These are phyloP conservation scores for Arbutus unedo DNA, from an alignment of 148 eudicot species.

Conservation along the genomic window DNA sequence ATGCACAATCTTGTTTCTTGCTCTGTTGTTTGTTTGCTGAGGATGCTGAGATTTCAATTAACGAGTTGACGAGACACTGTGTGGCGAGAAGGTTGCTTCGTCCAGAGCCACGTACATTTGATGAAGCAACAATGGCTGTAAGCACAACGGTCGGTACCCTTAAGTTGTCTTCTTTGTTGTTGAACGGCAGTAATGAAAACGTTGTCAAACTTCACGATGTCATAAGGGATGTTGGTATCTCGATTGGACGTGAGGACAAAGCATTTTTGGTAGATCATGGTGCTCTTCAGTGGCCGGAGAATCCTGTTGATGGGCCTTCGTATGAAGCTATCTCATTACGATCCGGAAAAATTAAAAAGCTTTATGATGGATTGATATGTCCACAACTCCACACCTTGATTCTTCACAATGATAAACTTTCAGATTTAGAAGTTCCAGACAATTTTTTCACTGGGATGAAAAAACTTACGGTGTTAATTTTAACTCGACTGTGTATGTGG, in stretches of 20 bases:
- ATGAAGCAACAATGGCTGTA: neutral
- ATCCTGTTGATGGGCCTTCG: no score
- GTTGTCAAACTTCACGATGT: no score
- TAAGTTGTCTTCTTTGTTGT: slow-evolving; percentile 6
- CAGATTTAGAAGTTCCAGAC: no score
- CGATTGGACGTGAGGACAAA: slow-evolving; percentile 9
- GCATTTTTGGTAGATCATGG: slow-evolving; percentile 2
- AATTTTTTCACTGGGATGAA: no score
- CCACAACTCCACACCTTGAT: no score
- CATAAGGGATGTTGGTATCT: no score
- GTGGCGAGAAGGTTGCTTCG: neutral
- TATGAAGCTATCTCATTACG: neutral
- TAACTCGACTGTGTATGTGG: neutral
- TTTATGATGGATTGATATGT: neutral
- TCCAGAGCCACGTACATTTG: neutral
- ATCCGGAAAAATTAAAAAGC: neutral
- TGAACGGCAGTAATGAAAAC: neutral
- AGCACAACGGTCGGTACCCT: neutral
- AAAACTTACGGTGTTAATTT: no score
- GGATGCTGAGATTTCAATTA: neutral
- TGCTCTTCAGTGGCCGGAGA: neutral
- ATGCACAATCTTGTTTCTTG: slow-evolving; percentile 13
- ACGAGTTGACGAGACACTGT: neutral
- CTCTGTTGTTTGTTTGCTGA: neutral
- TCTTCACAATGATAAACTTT: no score